phyloP scores from a whole-genome alignment of 257 asterid species.

The Solanum boliviense region DNA sequence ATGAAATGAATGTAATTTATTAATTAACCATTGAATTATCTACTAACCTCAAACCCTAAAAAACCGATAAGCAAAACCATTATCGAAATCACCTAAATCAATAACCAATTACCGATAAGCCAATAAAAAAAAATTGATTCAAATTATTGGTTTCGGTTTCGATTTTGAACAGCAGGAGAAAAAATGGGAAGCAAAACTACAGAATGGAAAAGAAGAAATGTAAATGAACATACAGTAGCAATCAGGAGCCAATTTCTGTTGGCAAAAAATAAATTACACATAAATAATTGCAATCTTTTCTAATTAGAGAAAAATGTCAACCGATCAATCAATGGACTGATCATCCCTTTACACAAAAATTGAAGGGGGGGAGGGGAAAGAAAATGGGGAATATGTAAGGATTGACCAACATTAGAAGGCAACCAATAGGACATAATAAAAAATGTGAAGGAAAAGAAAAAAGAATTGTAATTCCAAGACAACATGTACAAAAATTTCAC shows the following conservation, averaged over 20 bases:
- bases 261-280: not conserved
- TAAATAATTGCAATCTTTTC: not conserved
- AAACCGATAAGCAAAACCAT: not conserved
- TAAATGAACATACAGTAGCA: not conserved
- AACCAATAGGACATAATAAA: constrained; percentile 22
- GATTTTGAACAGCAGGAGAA: not conserved
- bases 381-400: constrained; percentile 35
- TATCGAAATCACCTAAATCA: not conserved
- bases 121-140: not conserved
- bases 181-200: not conserved
- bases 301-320: constrained; percentile 9
- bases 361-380: constrained; percentile 37
- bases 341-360: constrained; percentile 94
- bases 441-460: constrained; percentile 5
- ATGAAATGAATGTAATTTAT: not conserved
- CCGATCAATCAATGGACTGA: constrained; percentile 68
- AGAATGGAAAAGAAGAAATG: not conserved
- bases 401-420: constrained; percentile 46
- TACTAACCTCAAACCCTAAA: not conserved
- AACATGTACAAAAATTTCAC: constrained; percentile 61
- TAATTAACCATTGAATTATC: not conserved
- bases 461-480: constrained; percentile 37
- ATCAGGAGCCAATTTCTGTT: not conserved
- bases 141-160: not conserved
- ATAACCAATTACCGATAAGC: not conserved